Evolutionary conservation across 2,329 filamentous ascomycete genomes (phyloP), one percentile per base, ranked within the genome.

Genomic region (Cyanodermella asteris): DNA sequence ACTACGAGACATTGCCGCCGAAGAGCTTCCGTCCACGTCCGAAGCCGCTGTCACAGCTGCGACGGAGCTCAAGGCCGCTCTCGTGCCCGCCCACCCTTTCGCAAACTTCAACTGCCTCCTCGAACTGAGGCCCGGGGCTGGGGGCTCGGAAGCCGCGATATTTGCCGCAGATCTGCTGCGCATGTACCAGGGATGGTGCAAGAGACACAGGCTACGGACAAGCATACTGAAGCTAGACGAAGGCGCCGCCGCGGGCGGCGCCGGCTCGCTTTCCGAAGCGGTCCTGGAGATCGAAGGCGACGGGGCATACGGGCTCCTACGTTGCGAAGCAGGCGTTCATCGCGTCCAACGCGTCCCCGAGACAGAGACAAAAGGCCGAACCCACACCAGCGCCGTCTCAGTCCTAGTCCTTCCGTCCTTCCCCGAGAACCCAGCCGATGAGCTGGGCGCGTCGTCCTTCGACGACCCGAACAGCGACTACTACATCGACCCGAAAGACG

Each of bases 351-450:
- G 87, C 14, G 72, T 97, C 4, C 87, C 87, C 2, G 72, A 72
- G 7, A 97, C 87, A 1, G 87, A 97, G 46, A 76, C 61, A 36
- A 84, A 80, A 43, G 87, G 87, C 2, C 70, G 87, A 15, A 87
- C 80, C 10, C 87, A 97, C 47, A 97, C 87, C 7, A 87, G 76
- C 42, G 82, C 82, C 8, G 84, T 81, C 3, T 80, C 76, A 5
- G 77, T 97, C 1, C 75, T 91, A 61, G 81, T 97, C 2, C 58
- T 97, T 16, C 87, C 87, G 1, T 80, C 72, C 24, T 72, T 94
- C 28, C 69, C 76, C 0, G 51, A 53, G 10, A 46, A 43, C 19
- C 55, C 55, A 18, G 53, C 51, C 10, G 51, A 55, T 24, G 57
- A 59, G 13, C 44, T 57, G 10, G 55, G 48, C 19, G 59, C 64